Evolutionary conservation across 108 stramenopile species (phyloP), one percentile per base, ranked within the genome.

Genomic region (Asterionellopsis glacialis): DNA sequence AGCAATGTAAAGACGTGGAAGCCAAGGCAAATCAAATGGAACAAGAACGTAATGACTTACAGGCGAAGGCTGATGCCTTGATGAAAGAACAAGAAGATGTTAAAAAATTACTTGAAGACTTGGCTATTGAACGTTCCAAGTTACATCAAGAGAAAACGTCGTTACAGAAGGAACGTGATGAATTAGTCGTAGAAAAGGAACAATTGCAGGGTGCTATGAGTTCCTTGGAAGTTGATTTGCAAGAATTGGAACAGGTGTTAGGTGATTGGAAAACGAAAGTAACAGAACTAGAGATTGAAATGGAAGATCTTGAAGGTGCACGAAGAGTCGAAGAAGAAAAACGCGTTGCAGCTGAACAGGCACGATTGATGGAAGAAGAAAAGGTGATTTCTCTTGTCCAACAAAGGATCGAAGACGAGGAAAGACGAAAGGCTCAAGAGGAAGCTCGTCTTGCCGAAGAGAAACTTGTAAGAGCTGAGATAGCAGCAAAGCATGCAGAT

Each of bases 31-130:
- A 42, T 26, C 44, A 72, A 23, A 45, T 53, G 3, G 74, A 73
- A 16, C 22, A 75, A 11, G 69, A 82, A 26, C 52, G 64, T 13
- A 59, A 65, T n/a, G 57, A 52, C 7, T 57, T 79, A 42, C 64
- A 79, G 52, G 45, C 11, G 39, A 57, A 75, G 47, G 60, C 76
- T 11, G 70, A 75, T 21, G 71, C 55, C 16, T 53, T 75, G 15
- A 21, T 60, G n/a, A 77, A 39, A 19, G 73, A 87, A 44, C 65
- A 79, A 27, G 64, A 71, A 18, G 90, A 91, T 26, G 55, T 82
- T 22, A 86, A 84, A 59, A 54, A 64, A 14, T 61, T 88, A 22
- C 50, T 91, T 5, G 84, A 85, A 63, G 80, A 80, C 23, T 75
- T 91, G 26, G 81, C 75, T 0, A 27, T 57, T 15, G 90, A 88